A percentile compares a stretch with the other conserved stretches of the same genome.
Conservation (phyloP, 345 rosid genomes). For the Eucalyptus regnans region DNA sequence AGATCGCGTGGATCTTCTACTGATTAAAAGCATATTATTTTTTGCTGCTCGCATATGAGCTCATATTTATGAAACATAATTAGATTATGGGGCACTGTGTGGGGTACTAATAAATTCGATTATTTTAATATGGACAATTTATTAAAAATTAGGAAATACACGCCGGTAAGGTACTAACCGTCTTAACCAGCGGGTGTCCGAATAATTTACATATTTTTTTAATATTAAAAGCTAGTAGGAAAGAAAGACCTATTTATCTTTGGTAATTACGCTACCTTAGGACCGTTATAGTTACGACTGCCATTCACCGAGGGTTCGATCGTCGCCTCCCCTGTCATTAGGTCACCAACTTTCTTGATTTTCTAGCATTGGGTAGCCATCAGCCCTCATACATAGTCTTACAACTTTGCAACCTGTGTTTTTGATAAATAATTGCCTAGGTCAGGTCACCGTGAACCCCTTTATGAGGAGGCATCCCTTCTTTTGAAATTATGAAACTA, state of each 20-base stretch:
- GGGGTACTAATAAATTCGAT: background rate
- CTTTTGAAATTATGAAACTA: no score
- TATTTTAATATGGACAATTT: background rate
- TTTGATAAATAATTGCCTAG: no score
- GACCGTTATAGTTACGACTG: accelerated
- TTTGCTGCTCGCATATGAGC: background rate
- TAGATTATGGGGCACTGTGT: background rate
- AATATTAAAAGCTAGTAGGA: background rate
- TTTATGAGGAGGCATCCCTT: no score
- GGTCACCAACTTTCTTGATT: no score
- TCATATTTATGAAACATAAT: background rate
- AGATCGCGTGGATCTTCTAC: background rate
- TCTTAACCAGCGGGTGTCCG: background rate
- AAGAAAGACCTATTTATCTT: background rate
- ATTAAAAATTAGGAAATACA: background rate
- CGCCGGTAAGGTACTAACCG: background rate
- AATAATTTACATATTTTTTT: background rate
- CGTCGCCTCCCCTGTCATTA: no score
- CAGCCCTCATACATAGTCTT: no score
- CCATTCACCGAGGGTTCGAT: accelerated
- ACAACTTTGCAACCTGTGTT: accelerated
- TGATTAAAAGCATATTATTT: background rate
- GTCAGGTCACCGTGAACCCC: accelerated
- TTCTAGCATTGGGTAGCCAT: no score
- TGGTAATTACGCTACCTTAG: background rate